These are phyloP conservation scores for Alternaria ethzedia DNA, from an alignment of 2,329 filamentous ascomycete species.

Conservation along the genomic window DNA sequence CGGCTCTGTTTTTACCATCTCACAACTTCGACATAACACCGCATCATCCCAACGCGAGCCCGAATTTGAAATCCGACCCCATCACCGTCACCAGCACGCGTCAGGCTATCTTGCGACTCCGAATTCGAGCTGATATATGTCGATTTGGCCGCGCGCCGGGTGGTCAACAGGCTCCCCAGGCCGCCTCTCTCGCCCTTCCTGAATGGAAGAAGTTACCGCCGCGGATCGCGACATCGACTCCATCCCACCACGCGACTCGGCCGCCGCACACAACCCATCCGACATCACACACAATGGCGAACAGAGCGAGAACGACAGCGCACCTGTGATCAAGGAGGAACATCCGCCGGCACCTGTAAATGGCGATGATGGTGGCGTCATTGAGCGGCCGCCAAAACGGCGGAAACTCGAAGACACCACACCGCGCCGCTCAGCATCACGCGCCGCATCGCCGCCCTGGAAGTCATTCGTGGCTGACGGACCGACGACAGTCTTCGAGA, in stretches of 20 bases:
- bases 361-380: conserved; percentile 32
- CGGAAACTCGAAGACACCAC: conserved; percentile 59
- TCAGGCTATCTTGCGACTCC: conserved; percentile 29
- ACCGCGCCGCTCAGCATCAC: conserved; percentile 45
- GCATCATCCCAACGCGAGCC: conserved; percentile 35
- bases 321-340: conserved; percentile 40
- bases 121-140: conserved; percentile 34
- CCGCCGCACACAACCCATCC: conserved; percentile 26
- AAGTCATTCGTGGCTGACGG: conserved; percentile 85
- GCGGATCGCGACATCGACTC: conserved; percentile 40
- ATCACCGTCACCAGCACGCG: conserved; percentile 26
- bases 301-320: conserved; percentile 16
- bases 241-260: conserved; percentile 31
- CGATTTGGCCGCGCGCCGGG: conserved; percentile 39
- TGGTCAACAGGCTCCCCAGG: conserved; percentile 41
- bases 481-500: conserved; percentile 79
- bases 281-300: conserved; percentile 25
- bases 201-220: conserved; percentile 42
- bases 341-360: conserved; percentile 21
- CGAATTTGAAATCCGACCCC: conserved; percentile 41
- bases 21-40: conserved; percentile 36
- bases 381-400: conserved; percentile 62
- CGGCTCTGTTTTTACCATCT: conserved; percentile 22
- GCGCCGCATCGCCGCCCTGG: conserved; percentile 84
- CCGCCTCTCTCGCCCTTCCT: conserved; percentile 33